Conservation (phyloP, 306 rosid genomes). For the Coriaria nepalensis region DNA sequence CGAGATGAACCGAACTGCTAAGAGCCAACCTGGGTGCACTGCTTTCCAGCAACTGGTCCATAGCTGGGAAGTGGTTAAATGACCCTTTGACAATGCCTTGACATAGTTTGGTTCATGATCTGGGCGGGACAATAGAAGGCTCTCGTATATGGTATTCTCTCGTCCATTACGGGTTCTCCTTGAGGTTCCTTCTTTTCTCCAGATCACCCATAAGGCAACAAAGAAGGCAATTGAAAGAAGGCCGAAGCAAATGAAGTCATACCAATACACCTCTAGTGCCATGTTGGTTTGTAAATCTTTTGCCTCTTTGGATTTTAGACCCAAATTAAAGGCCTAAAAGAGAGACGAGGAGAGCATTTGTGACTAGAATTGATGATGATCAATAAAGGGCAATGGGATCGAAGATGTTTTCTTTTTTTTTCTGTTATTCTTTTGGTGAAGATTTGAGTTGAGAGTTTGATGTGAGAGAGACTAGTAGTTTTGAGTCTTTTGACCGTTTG, state of each 20-base stretch:
- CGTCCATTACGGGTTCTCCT: neutral
- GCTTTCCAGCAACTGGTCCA: slow-evolving; percentile 70
- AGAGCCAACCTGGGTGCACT: slow-evolving; percentile 44
- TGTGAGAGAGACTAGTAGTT: no score
- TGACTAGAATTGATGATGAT: no score
- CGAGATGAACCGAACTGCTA: slow-evolving; percentile 35
- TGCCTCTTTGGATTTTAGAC: no score
- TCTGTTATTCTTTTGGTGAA: no score
- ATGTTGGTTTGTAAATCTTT: slow-evolving; percentile 3
- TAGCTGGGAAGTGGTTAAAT: slow-evolving; percentile 26
- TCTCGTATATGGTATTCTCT: slow-evolving; percentile 28
- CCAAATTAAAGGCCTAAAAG: no score
- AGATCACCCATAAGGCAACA: slow-evolving; percentile 38
- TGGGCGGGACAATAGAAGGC: slow-evolving; percentile 29
- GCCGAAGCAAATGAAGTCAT: slow-evolving; percentile 56
- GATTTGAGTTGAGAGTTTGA: no score
- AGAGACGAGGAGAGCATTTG: no score
- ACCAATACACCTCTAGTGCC: slow-evolving; percentile 51
- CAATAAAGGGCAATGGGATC: no score
- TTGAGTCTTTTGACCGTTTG: no score
- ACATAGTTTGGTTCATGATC: slow-evolving; percentile 18
- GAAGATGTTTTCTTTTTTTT: no score
- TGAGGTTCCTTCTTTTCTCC: slow-evolving; percentile 30
- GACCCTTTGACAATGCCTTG: slow-evolving; percentile 27
- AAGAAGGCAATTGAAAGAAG: slow-evolving; percentile 29